These are phyloP conservation scores for Phlyctochytrium arcticum DNA, from an alignment of 192 early-diverging fungal species.

Conservation along the genomic window DNA sequence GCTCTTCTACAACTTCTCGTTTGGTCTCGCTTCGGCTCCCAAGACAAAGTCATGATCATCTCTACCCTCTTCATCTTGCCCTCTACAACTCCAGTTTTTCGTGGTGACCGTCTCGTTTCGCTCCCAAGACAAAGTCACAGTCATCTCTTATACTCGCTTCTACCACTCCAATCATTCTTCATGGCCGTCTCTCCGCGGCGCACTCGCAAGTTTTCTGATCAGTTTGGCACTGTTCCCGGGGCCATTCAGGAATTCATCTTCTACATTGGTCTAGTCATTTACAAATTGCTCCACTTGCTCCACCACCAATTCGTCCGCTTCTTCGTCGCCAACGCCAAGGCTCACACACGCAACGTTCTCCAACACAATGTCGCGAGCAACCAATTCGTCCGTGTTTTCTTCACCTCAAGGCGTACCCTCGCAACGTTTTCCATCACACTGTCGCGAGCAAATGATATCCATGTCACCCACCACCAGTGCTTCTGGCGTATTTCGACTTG, in stretches of 20 bases:
- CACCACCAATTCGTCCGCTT: neutral
- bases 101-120: neutral
- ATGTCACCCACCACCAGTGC: no score
- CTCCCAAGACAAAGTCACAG: no score
- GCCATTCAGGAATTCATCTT: neutral
- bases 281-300: neutral
- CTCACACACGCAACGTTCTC: neutral
- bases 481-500: no score
- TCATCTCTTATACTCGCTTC: no score
- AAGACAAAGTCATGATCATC: neutral
- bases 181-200: no score
- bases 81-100: neutral
- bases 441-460: no score
- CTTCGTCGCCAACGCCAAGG: neutral
- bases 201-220: neutral
- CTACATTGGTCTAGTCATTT: neutral
- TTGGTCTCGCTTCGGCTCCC: neutral
- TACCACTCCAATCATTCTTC: no score
- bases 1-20: neutral
- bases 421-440: no score
- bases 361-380: no score
- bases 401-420: no score
- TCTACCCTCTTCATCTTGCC: neutral
- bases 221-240: neutral
- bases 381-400: no score